Evolutionary conservation across 208 protist genomes (phyloP), one percentile per base, ranked within the genome.

Genomic region (Trypanosoma congolense): DNA sequence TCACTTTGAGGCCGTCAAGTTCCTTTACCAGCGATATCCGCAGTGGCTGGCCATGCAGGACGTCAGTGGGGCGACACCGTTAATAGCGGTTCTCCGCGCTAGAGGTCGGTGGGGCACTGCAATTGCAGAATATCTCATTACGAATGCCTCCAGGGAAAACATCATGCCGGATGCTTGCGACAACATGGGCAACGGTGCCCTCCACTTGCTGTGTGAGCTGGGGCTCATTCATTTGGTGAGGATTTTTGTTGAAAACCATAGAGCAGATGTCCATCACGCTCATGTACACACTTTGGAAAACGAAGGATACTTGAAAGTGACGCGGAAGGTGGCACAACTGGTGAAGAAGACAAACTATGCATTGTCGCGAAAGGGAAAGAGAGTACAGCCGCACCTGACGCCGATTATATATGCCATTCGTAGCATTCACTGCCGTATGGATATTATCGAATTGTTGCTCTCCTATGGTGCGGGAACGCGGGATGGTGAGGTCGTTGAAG

Each of bases 41-140:
- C 41, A 46, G 5, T 79, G 55, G 18, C 50, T 85, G 16, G 45
- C 47, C 9, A 42, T 71, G 31, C 50, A 41, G 8, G 80, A 92
- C 54, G 28, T 83, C 36, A 86, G 68, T 58, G 80, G 84, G 36
- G 54, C 70, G 64, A 92, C 84, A 1, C 84, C 84, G 26, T 73
- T 92, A 41, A 30, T 92, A 21, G 40, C 73, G 12, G 84, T 80
- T 12, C 58, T 92, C 51, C 70, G 76, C 62, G 26, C n/a, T 46
- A 65, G 75, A 62, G 14, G 25, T 56, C 59, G 60, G 4, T 48
- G 65, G 38, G 60, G 67, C 46, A 49, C 49, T 1, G 71, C 42
- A n/a, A 46, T 84, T 22, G 80, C 76, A 45, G 75, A 88, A 55
- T 70, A 73, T 61, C 42, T 92, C 25, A 46, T 87, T 47, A 30